phyloP scores from a whole-genome alignment of 2,329 filamentous ascomycete species.

The Conoideocrella luteorostrata region DNA sequence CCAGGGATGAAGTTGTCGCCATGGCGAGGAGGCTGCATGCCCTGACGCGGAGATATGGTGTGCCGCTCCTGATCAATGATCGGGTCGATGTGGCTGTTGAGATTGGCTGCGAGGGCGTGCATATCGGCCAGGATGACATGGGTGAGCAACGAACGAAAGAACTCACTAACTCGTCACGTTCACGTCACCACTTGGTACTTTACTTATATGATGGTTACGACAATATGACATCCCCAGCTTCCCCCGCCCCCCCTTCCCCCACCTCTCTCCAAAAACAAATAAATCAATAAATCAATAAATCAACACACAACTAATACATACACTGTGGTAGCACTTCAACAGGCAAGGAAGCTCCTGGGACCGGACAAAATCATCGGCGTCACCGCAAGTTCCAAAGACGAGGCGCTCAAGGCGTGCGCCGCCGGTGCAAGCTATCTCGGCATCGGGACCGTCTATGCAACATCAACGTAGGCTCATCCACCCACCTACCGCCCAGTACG shows the following conservation, averaged over 20 bases:
- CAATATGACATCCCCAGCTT: too few relatives aligned
- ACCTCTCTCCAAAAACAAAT: too few relatives aligned
- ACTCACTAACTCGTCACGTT: too few relatives aligned
- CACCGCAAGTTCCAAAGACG: slow-evolving; percentile 67
- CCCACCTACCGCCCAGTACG: not conserved
- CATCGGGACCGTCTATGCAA: slow-evolving; percentile 84
- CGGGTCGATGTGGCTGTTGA: slow-evolving; percentile 83
- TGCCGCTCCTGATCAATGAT: slow-evolving; percentile 90
- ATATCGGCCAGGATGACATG: slow-evolving; percentile 93
- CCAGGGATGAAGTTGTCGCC: slow-evolving; percentile 64
- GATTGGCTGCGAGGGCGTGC: slow-evolving; percentile 82
- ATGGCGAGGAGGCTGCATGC: slow-evolving; percentile 65
- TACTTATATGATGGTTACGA: too few relatives aligned
- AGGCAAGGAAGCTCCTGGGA: slow-evolving; percentile 67
- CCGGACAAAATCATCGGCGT: slow-evolving; percentile 78
- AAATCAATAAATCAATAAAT: too few relatives aligned
- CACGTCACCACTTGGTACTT: too few relatives aligned
- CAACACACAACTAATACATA: too few relatives aligned
- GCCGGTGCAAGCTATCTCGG: slow-evolving; percentile 87
- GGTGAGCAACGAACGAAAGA: too few relatives aligned
- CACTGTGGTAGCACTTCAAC: slow-evolving; percentile 6
- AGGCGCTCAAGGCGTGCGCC: slow-evolving; percentile 65
- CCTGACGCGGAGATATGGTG: slow-evolving; percentile 58
- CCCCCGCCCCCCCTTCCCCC: too few relatives aligned
- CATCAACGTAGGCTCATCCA: slow-evolving; percentile 56